phyloP scores from a whole-genome alignment of 2,329 filamentous ascomycete genomes.

The Colletotrichum lini region DNA sequence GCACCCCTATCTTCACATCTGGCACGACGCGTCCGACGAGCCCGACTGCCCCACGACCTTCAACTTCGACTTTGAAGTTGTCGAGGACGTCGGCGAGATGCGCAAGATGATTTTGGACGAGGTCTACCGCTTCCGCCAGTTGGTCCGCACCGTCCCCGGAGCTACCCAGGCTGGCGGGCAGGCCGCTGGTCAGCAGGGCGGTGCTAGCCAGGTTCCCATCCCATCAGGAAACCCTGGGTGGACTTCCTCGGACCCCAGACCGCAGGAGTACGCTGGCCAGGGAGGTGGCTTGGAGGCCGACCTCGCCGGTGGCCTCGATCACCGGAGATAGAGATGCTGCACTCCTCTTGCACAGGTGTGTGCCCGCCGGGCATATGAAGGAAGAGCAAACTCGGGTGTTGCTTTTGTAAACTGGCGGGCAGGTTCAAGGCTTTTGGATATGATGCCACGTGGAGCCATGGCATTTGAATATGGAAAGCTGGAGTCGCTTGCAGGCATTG shows the following conservation, averaged over 20 bases:
- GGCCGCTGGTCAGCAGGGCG: constrained; percentile 52
- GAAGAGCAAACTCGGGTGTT: constrained; percentile 29
- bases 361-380: neutral
- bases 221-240: constrained; percentile 66
- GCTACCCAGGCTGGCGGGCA: constrained; percentile 48
- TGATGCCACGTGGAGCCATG: constrained; percentile 12
- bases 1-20: constrained; percentile 96
- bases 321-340: constrained; percentile 44
- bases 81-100: constrained; percentile 96
- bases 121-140: constrained; percentile 85
- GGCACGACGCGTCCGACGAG: constrained; percentile 98
- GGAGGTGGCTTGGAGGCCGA: constrained; percentile 70
- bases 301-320: constrained; percentile 72
- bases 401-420: constrained; percentile 11
- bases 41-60: constrained; percentile 94
- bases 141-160: constrained; percentile 67
- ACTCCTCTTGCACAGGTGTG: neutral
- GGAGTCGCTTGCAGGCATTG: constrained; percentile 4
- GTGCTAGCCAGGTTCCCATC: constrained; percentile 65
- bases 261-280: constrained; percentile 69
- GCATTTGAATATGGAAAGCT: neutral
- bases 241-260: constrained; percentile 72
- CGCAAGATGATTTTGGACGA: constrained; percentile 98
- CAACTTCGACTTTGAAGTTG: constrained; percentile 98
- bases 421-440: constrained; percentile 7